Evolutionary conservation across 2,329 filamentous ascomycete species (phyloP).

Genomic region (Fusarium aywerte): DNA sequence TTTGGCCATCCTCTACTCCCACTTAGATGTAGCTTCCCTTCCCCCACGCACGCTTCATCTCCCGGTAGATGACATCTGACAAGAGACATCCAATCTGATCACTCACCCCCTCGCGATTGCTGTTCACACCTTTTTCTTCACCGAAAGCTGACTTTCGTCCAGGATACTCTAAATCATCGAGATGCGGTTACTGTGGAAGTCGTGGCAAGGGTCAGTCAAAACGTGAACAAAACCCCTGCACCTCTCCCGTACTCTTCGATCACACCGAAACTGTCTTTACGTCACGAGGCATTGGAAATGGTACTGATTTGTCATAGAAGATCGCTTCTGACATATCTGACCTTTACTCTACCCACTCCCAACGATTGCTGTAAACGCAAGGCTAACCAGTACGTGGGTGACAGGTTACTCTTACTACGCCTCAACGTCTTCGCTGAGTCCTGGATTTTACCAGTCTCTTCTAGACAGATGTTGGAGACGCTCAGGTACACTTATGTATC

Average conservation of each 20-base stretch:
- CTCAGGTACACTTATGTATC: constrained; percentile 77
- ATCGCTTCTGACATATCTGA: constrained; percentile 7
- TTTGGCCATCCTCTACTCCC: not conserved
- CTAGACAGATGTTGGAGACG: constrained; percentile 82
- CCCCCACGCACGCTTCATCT: constrained; percentile 24
- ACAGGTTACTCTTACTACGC: constrained; percentile 80
- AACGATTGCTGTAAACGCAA: constrained; percentile 14
- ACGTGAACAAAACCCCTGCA: constrained; percentile 50
- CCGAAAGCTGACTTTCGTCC: constrained; percentile 31
- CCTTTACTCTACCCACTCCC: not conserved
- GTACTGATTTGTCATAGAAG: constrained; percentile 13
- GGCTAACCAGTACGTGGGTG: constrained; percentile 41
- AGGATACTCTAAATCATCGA: constrained; percentile 65
- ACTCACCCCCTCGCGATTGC: constrained; percentile 40
- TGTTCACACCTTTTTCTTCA: constrained; percentile 16
- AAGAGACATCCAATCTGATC: constrained; percentile 12
- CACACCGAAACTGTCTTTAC: constrained; percentile 3
- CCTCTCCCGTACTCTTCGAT: not conserved
- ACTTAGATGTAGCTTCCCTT: constrained; percentile 1
- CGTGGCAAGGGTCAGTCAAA: constrained; percentile 62
- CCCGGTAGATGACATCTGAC: constrained; percentile 25
- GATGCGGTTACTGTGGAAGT: constrained; percentile 64
- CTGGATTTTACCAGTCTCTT: constrained; percentile 75
- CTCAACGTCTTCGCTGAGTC: constrained; percentile 67
- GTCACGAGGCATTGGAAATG: constrained; percentile 6